A percentile compares a stretch with the other conserved stretches of the same genome.
Conservation (phyloP, 768 basidiomycete species). For the Kwoniella pini region DNA sequence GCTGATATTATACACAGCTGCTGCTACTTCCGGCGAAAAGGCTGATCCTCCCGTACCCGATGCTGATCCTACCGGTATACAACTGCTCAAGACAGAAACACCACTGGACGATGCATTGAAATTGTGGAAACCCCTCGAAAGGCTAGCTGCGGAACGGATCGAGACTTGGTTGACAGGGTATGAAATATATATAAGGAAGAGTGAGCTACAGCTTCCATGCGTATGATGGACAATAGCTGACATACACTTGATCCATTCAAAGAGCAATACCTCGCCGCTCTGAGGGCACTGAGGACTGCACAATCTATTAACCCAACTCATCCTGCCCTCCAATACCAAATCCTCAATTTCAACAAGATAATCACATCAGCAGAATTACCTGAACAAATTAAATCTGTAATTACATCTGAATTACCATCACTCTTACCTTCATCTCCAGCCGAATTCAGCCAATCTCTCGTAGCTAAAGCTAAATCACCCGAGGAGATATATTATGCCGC, state of each 20-base stretch:
- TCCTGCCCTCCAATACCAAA: slow-evolving; percentile 71
- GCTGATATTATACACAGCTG: slow-evolving; percentile 9
- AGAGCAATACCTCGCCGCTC: slow-evolving; percentile 78
- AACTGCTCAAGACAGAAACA: slow-evolving; percentile 65
- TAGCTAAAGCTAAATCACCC: slow-evolving; percentile 61
- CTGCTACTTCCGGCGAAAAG: slow-evolving; percentile 36
- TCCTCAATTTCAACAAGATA: slow-evolving; percentile 66
- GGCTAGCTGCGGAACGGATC: slow-evolving; percentile 60
- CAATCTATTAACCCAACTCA: slow-evolving; percentile 61
- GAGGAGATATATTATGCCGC: slow-evolving; percentile 67
- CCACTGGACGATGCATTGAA: slow-evolving; percentile 75
- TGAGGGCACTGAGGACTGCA: slow-evolving; percentile 66
- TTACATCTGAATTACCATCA: slow-evolving; percentile 59
- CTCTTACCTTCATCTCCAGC: slow-evolving; percentile 67
- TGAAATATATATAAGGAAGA: slow-evolving; percentile 77
- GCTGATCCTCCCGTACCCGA: slow-evolving; percentile 57
- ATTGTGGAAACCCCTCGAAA: slow-evolving; percentile 66
- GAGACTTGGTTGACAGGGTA: slow-evolving; percentile 74
- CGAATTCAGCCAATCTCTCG: slow-evolving; percentile 71
- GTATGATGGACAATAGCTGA: neutral
- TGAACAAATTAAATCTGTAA: slow-evolving; percentile 60
- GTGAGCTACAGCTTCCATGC: slow-evolving; percentile 59
- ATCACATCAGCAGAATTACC: slow-evolving; percentile 62
- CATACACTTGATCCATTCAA: slow-evolving; percentile 1
- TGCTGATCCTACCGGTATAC: slow-evolving; percentile 79